Evolutionary conservation across 148 eudicot species (phyloP).

Genomic region (Cornus kousa): DNA sequence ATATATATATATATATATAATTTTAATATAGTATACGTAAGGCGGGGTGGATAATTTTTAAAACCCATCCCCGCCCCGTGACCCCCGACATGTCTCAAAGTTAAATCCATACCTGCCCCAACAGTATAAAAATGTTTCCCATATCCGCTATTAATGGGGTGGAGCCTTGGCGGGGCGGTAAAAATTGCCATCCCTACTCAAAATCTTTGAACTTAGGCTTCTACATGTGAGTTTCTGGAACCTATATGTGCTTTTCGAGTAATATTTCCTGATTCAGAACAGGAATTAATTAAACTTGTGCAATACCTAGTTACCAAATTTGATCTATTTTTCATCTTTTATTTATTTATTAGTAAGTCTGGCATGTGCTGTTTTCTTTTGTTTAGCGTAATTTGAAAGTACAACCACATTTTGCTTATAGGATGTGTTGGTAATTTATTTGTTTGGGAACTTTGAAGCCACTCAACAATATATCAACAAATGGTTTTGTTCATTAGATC

Average conservation of each 20-base stretch:
- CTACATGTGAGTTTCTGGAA: conserved; percentile 80
- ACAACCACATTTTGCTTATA: not conserved
- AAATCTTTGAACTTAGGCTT: conserved; percentile 43
- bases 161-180: too few relatives aligned
- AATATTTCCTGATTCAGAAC: conserved; percentile 89
- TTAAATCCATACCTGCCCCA: too few relatives aligned
- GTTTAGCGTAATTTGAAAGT: not conserved
- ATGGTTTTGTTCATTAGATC: conserved; percentile 45
- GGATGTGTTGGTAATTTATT: conserved; percentile 10
- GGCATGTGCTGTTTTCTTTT: conserved; percentile 3
- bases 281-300: conserved; percentile 67
- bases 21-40: too few relatives aligned
- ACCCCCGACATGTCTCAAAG: too few relatives aligned
- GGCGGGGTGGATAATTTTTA: too few relatives aligned
- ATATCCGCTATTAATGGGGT: too few relatives aligned
- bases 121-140: too few relatives aligned
- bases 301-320: conserved; percentile 69
- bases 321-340: not conserved
- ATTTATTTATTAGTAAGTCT: not conserved
- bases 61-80: too few relatives aligned
- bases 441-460: conserved; percentile 76
- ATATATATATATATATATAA: too few relatives aligned
- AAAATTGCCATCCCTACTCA: too few relatives aligned
- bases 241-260: conserved; percentile 86
- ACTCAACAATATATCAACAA: conserved; percentile 46